phyloP scores from a whole-genome alignment of 345 rosid genomes.

The Citrus medica region DNA sequence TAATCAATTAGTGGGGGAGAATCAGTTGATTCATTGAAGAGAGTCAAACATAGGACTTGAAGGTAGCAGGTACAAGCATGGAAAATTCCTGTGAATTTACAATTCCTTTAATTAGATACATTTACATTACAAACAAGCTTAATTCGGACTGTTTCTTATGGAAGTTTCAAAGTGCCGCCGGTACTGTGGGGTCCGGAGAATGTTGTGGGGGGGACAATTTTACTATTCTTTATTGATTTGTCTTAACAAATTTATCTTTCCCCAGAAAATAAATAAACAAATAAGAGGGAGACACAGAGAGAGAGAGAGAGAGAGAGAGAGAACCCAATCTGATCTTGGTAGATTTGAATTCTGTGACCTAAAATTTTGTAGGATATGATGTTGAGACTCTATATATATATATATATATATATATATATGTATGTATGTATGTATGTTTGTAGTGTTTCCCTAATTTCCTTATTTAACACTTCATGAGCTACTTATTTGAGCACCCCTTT shows the following conservation, averaged over 20 bases:
- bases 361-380: conserved; percentile 6
- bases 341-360: background rate
- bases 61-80: background rate
- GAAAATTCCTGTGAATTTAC: conserved; percentile 22
- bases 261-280: background rate
- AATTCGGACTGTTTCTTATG: conserved; percentile 13
- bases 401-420: too few relatives aligned
- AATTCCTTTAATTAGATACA: background rate
- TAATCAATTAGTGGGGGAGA: background rate
- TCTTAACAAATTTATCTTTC: background rate
- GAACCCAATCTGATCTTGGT: conserved; percentile 2
- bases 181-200: conserved; percentile 26
- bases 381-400: conserved; percentile 1
- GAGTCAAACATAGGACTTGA: conserved; percentile 18
- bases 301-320: background rate
- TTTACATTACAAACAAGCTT: background rate
- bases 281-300: background rate
- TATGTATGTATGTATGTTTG: too few relatives aligned
- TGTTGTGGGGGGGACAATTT: conserved; percentile 26
- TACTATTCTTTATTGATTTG: background rate
- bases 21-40: background rate
- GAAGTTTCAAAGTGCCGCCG: conserved; percentile 18
- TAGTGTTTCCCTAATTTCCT: too few relatives aligned
- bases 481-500: background rate
- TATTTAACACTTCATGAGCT: background rate